Base-by-base conservation (phyloP, 306 rosid genomes). In the Adenanthera pavonina region DNA sequence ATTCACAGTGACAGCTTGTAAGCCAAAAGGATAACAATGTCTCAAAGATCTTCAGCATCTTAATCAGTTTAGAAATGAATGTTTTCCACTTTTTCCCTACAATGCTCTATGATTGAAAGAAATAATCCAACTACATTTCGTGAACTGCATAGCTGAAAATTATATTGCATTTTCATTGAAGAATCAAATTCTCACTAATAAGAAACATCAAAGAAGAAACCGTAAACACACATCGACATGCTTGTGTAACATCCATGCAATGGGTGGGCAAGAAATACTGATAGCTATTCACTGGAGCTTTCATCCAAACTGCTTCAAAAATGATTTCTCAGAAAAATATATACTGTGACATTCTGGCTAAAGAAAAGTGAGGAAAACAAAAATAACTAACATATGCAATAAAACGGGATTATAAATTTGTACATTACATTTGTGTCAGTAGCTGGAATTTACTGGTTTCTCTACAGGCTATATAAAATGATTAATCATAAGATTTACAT, bases 91-190 rank as follows among this genome's bases (percentile, higher is more conserved):
- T 60, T 60, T 30, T 30, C 67, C 40, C 11, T 11, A 56, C 15
- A 15, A 71, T 52, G 59, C 12, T 82, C 72, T 33, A 49, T 8
- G 47, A 16, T 78, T 78, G 52, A 82, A 61, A 61, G 75, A 59
- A 73, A 67, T 69, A n/a, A 51, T 44, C 75, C 30, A 68, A 14
- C 25, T 4, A 54, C 46, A 76, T 57, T 14, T 53, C 71, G 53
- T 76, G 69, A 74, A 30, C 57, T 74, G 1, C 44, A 41, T 35
- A 33, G 60, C 25, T 13, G 35, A 70, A 78, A 82, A 75, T 59
- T 19, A 52, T 2, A 8, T 35, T 60, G 74, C 19, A 19, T 10
- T 66, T 33, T 78, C 38, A 12, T 51, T 52, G 33, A 43, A 20
- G 47, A 76, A 53, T 54, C 9, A 16, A 62, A 38, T 78, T 47